phyloP scores from a whole-genome alignment of 2,329 filamentous ascomycete species.

The Aspergillus sp. region DNA sequence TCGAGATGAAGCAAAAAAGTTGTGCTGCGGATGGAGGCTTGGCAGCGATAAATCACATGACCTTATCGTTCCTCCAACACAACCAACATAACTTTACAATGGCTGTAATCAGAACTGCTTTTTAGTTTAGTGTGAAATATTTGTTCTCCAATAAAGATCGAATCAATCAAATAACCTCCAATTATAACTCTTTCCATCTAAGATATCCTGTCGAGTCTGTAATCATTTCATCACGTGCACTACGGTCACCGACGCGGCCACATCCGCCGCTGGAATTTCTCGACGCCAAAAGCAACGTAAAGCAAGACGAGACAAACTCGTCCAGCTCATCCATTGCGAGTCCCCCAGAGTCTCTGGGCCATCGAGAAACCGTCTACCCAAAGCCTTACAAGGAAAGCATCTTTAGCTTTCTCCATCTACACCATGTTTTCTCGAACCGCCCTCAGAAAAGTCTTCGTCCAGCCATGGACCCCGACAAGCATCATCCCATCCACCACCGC shows the following conservation, averaged over 20 bases:
- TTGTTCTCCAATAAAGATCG: too few relatives aligned
- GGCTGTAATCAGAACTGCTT: too few relatives aligned
- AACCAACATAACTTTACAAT: not conserved
- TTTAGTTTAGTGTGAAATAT: too few relatives aligned
- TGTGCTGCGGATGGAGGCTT: constrained; percentile 8
- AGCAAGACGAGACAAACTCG: constrained; percentile 7
- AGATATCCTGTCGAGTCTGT: too few relatives aligned
- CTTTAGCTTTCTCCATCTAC: constrained; percentile 2
- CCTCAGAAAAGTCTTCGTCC: constrained; percentile 23
- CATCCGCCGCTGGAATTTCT: constrained; percentile 31
- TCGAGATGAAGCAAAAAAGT: constrained; percentile 14
- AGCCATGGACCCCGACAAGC: constrained; percentile 16
- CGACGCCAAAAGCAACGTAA: constrained; percentile 6
- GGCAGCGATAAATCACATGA: constrained; percentile 15
- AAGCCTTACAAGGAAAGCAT: constrained; percentile 8
- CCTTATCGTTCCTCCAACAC: constrained; percentile 1
- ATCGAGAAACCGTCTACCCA: constrained; percentile 3
- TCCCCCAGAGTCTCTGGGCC: constrained; percentile 6
- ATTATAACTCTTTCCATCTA: too few relatives aligned
- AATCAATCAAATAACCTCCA: too few relatives aligned
- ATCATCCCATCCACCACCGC: constrained; percentile 20
- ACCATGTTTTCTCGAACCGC: constrained; percentile 35
- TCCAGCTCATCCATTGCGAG: constrained; percentile 2
- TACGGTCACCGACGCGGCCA: constrained; percentile 24
- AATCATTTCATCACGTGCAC: constrained; percentile 20